Conservation (phyloP, 345 rosid genomes). For the Barbarea vulgaris region DNA sequence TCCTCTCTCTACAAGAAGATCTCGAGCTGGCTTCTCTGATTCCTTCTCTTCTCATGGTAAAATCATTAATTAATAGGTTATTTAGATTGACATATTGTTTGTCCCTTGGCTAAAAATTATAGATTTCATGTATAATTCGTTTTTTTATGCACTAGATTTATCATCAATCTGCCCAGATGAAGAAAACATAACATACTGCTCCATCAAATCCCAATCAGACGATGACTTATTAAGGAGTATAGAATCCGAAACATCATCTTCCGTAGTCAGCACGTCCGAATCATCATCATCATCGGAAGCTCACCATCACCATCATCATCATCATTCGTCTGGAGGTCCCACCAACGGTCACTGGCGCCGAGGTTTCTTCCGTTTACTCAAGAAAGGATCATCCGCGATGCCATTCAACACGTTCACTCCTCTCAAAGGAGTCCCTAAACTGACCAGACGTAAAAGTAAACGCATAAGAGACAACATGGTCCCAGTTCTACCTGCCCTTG, state of each 20-base stretch:
- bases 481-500: conserved; percentile 50
- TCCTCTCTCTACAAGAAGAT: conserved; percentile 41
- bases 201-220: conserved; percentile 22
- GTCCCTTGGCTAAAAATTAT: neutral
- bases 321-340: conserved; percentile 18
- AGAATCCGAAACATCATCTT: conserved; percentile 49
- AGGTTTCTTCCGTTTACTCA: conserved; percentile 59
- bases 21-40: conserved; percentile 54
- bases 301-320: conserved; percentile 28
- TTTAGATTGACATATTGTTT: too few species aligned
- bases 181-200: neutral
- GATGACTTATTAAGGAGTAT: conserved; percentile 45
- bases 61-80: neutral
- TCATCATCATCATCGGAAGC: conserved; percentile 44
- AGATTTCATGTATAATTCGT: neutral
- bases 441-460: conserved; percentile 67
- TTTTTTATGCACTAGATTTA: conserved; percentile 41
- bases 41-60: conserved; percentile 55
- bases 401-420: conserved; percentile 52
- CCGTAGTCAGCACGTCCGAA: conserved; percentile 62
- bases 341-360: conserved; percentile 49
- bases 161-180: conserved; percentile 32
- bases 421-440: conserved; percentile 55
- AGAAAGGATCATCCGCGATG: conserved; percentile 57
- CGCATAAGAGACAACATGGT: conserved; percentile 60